Evolutionary conservation across 805 yeast genomes (phyloP).

Genomic region (baker's yeast (Saccharomyces cerevisiae)): DNA sequence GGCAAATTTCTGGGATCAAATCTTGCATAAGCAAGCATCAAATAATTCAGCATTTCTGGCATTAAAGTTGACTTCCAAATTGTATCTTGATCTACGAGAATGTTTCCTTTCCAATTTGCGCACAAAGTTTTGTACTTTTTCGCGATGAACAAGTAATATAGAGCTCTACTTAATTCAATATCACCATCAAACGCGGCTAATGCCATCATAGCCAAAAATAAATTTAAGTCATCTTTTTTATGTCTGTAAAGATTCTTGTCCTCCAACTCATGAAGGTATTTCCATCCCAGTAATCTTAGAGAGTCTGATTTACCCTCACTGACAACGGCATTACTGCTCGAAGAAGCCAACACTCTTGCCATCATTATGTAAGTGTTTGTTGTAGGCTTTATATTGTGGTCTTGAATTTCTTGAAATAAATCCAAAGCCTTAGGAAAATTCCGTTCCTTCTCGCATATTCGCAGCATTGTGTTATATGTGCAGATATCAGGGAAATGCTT

Average conservation of each 20-base stretch:
- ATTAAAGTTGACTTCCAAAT: constrained; percentile 28
- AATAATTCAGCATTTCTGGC: constrained; percentile 37
- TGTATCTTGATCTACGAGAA: constrained; percentile 1
- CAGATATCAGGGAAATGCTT: constrained; percentile 57
- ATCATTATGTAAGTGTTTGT: constrained; percentile 15
- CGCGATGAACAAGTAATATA: constrained; percentile 42
- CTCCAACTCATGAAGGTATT: constrained; percentile 58
- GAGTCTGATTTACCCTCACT: constrained; percentile 27
- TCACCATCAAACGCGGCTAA: constrained; percentile 80
- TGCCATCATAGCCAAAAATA: constrained; percentile 55
- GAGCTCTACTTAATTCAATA: constrained; percentile 57
- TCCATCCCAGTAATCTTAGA: constrained; percentile 54
- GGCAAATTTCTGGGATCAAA: constrained; percentile 28
- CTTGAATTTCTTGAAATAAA: constrained; percentile 61
- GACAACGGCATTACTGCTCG: constrained; percentile 19
- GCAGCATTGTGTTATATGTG: constrained; percentile 66
- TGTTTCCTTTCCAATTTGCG: constrained; percentile 4
- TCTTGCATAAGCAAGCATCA: constrained; percentile 44
- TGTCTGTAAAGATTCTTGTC: constrained; percentile 18
- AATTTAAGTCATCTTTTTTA: constrained; percentile 5
- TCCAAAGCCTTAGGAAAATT: constrained; percentile 71
- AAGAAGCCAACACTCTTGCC: constrained; percentile 23
- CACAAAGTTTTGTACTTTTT: constrained; percentile 17
- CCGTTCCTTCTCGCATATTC: constrained; percentile 51
- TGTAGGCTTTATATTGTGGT: constrained; percentile 15